Conservation (phyloP, 352 stramenopile species). For the Pythium diclinum region DNA sequence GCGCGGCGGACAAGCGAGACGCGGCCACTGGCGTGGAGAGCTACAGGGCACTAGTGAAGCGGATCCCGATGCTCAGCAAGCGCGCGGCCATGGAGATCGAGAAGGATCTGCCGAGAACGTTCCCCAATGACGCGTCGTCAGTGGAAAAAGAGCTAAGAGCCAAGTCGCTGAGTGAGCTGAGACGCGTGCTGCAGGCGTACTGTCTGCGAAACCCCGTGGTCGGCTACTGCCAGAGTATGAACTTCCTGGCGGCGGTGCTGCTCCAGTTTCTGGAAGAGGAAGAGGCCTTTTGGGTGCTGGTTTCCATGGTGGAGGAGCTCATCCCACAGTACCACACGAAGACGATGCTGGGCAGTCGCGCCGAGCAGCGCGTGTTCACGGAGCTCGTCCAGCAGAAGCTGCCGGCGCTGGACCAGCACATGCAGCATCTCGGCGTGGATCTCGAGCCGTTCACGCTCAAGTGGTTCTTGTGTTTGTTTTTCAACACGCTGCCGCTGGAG, state of each 20-base stretch:
- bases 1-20: constrained; percentile 47
- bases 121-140: constrained; percentile 36
- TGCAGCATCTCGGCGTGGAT: constrained; percentile 73
- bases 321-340: constrained; percentile 87
- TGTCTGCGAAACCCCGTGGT: constrained; percentile 78
- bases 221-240: constrained; percentile 91
- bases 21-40: constrained; percentile 34
- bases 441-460: constrained; percentile 90
- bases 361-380: constrained; percentile 86
- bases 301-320: constrained; percentile 86
- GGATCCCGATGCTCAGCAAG: constrained; percentile 56
- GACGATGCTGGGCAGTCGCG: constrained; percentile 86
- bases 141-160: constrained; percentile 25
- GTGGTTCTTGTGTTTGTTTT: constrained; percentile 92
- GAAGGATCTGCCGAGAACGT: constrained; percentile 86
- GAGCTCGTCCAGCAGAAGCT: constrained; percentile 87
- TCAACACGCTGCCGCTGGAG: constrained; percentile 90
- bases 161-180: constrained; percentile 57
- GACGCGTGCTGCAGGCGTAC: constrained; percentile 82
- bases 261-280: constrained; percentile 83
- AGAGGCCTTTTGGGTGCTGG: constrained; percentile 86
- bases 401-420: constrained; percentile 61
- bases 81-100: constrained; percentile 82
- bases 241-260: constrained; percentile 78
- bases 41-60: constrained; percentile 52